phyloP scores from a whole-genome alignment of 1,284 basidiomycete species.

The Apiotrichum montevideense region DNA sequence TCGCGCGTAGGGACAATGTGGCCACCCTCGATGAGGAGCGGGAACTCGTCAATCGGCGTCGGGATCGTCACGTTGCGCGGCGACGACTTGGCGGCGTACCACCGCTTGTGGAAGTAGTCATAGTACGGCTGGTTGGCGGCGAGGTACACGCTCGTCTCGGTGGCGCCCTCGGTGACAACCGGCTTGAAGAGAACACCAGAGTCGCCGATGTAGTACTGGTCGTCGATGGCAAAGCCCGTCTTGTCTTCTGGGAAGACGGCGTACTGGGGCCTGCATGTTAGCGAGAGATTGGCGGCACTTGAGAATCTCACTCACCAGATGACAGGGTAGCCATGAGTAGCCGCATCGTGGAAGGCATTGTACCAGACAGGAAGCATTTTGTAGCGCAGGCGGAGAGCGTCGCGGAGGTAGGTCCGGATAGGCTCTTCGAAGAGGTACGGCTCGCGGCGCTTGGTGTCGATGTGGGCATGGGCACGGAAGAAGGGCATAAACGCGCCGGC shows the following conservation, averaged over 20 bases:
- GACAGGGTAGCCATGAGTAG: slow-evolving; percentile 70
- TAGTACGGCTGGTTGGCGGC: slow-evolving; percentile 90
- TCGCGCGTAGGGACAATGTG: slow-evolving; percentile 82
- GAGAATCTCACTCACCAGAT: slow-evolving; percentile 52
- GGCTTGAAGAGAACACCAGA: slow-evolving; percentile 90
- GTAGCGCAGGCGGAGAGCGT: slow-evolving; percentile 78
- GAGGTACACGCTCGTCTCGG: slow-evolving; percentile 71
- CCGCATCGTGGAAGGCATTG: slow-evolving; percentile 85
- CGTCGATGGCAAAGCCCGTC: slow-evolving; percentile 78
- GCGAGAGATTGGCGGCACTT: neutral
- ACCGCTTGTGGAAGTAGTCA: slow-evolving; percentile 72
- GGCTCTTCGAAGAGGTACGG: slow-evolving; percentile 89
- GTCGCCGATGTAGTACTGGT: slow-evolving; percentile 87
- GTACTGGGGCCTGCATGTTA: slow-evolving; percentile 64
- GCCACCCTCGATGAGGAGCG: slow-evolving; percentile 85
- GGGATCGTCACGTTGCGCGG: slow-evolving; percentile 66
- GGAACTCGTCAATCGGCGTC: slow-evolving; percentile 71
- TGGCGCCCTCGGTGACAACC: slow-evolving; percentile 68
- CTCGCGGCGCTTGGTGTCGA: slow-evolving; percentile 96
- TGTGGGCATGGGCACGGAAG: slow-evolving; percentile 96
- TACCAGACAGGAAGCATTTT: slow-evolving; percentile 90
- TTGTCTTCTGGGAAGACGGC: slow-evolving; percentile 84
- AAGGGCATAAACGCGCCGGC: slow-evolving; percentile 93
- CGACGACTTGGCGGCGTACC: slow-evolving; percentile 60
- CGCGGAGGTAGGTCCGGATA: slow-evolving; percentile 71